These are phyloP conservation scores for Sporobolomyces pararoseus DNA, from an alignment of 768 basidiomycete genomes.

Conservation along the genomic window DNA sequence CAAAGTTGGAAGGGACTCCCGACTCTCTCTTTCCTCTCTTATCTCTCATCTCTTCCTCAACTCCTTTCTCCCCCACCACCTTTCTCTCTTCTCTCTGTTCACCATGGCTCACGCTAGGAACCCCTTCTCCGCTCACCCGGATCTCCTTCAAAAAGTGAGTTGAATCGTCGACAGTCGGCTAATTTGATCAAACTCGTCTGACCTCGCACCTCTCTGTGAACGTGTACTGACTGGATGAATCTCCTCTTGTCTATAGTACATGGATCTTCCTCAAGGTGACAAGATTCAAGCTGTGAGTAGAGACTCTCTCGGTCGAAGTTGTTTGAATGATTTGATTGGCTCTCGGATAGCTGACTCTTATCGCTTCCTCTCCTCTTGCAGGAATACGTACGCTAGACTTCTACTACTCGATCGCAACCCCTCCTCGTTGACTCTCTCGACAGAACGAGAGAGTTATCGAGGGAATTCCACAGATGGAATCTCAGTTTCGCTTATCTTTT, in stretches of 20 bases:
- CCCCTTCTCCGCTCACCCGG: constrained; percentile 23
- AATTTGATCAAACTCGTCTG: neutral
- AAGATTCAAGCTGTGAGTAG: constrained; percentile 74
- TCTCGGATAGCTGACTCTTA: neutral
- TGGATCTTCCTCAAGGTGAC: constrained; percentile 80
- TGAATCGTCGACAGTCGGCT: neutral
- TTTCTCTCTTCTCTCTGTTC: neutral
- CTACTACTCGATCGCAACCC: neutral
- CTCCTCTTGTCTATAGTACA: constrained; percentile 57
- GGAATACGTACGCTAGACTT: constrained; percentile 29
- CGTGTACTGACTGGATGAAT: neutral
- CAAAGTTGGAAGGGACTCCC: neutral
- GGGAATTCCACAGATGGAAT: too few relatives aligned
- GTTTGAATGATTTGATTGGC: too few relatives aligned
- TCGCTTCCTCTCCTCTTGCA: neutral
- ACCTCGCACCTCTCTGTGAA: neutral
- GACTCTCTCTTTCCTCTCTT: neutral
- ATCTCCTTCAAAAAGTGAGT: constrained; percentile 32
- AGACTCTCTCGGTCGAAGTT: neutral
- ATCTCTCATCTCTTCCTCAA: neutral
- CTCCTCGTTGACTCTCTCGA: too few relatives aligned
- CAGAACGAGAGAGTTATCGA: neutral
- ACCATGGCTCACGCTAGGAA: constrained; percentile 23
- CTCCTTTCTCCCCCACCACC: constrained; percentile 2
- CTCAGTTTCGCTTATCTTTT: neutral